Conservation (phyloP, 805 yeast genomes). For the Kodamaea leandrae region DNA sequence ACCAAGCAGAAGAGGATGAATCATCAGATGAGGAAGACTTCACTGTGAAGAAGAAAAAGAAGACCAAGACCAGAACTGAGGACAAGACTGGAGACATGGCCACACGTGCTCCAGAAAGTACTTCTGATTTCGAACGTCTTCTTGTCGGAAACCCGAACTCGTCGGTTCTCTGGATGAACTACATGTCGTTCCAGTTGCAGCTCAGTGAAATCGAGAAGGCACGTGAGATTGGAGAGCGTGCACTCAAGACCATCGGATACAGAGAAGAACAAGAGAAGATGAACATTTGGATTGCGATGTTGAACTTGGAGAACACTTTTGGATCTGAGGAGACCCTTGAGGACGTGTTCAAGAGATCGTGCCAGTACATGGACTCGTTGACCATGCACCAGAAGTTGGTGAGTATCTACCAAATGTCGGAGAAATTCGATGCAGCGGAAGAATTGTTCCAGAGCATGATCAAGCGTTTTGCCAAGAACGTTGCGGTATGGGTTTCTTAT, state of each 20-base stretch:
- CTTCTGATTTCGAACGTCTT: conserved; percentile 86
- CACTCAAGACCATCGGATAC: conserved; percentile 82
- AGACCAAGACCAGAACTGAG: conserved; percentile 51
- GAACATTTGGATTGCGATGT: conserved; percentile 93
- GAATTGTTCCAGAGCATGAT: conserved; percentile 61
- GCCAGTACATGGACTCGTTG: conserved; percentile 88
- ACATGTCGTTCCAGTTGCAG: conserved; percentile 96
- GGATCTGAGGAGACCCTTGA: conserved; percentile 83
- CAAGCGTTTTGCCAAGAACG: conserved; percentile 73
- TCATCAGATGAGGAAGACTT: conserved; percentile 59
- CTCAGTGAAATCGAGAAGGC: conserved; percentile 93
- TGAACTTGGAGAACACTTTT: conserved; percentile 90
- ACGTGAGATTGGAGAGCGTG: conserved; percentile 88
- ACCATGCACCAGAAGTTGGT: conserved; percentile 78
- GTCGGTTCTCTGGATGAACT: conserved; percentile 94
- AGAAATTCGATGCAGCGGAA: conserved; percentile 68
- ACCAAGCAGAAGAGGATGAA: conserved; percentile 64
- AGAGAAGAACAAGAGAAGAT: conserved; percentile 91
- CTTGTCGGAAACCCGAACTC: conserved; percentile 91
- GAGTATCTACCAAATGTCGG: conserved; percentile 71
- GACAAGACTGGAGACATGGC: conserved; percentile 85
- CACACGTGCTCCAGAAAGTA: conserved; percentile 87
- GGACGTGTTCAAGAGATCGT: conserved; percentile 75
- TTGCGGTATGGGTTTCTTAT: conserved; percentile 77
- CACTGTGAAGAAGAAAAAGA: conserved; percentile 47